Base-by-base conservation (phyloP, 1,284 basidiomycete genomes). In the Cryptococcus sp. region DNA sequence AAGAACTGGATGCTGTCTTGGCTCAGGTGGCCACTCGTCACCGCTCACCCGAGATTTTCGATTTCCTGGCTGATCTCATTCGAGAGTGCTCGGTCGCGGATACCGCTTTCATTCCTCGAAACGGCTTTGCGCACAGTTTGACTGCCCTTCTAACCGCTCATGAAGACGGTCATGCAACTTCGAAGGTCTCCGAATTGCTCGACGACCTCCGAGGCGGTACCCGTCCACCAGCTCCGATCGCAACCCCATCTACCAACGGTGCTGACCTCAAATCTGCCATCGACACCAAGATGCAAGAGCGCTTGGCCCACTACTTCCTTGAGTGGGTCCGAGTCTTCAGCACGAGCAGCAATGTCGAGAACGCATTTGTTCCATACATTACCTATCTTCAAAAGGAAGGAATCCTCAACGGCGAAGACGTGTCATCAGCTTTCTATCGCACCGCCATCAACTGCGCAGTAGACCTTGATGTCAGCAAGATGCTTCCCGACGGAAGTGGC, bases 381-480 rank as follows among this genome's bases (percentile, higher is more conserved):
- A 95, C 91, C 20, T 89, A 93, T 75, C 83, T 99, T 56, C 95
- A 94, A 59, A 93, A 92, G 73, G 93, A 97, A 79, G 93, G 93
- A 57, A 95, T 99, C 58, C 82, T 99, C 68, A 96, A 93, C 75
- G 89, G 91, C 43, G 96, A 99, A 75, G 95, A 99, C 64, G 85
- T 93, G 20, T 97, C 95, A 8, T 94, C 92, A 3, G 90, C 98
- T 74, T 99, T 99, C 83, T 99, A 98, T 86, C 86, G 96, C 22
- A 93, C 97, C 40, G 98, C 94, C 74, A 91, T 93, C 61, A 94
- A 99, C 78, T 88, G 93, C 34, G 93, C 93, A 67, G 89, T 99
- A 68, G 89, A 88, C 75, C 88, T 87, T 75, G 98, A 97, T 80
- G 84, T 89, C 75, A 93, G 94, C 79, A 88, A 88, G 68, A 83